Evolutionary conservation across 306 rosid species (phyloP), one percentile per base, ranked within the genome.

Genomic region (Pyrus betulifolia): DNA sequence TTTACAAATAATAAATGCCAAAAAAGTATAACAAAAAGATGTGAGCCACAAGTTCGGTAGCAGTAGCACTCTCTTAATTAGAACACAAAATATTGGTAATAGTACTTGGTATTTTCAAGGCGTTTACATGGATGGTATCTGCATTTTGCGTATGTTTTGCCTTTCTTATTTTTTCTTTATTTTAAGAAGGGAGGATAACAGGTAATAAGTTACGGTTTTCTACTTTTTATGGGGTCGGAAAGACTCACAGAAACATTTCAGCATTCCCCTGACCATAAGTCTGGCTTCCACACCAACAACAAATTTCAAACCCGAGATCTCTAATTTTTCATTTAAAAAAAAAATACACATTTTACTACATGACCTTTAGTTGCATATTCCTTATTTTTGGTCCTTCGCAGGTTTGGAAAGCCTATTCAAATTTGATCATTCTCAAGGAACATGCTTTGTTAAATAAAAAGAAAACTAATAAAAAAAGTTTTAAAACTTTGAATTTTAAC

Each of bases 221-320:
- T 7, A 38, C 0, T 0, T 38, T 0, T 38, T 35, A 0, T 35
- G 0, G 8, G 0, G 8, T 35, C 0, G 0, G 8, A 2, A 35
- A 35, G 8, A 35, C 40, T 35, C 0, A 6, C 0, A 35, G 2
- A 35, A 0, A 35, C 2, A 35, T 35, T 35, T 35, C 8, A 6
- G 2, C 3, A 35, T 35, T 38, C 2, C 0, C 1, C 42, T 38
- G 0, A 0, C 0, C 9, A 38, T 2, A 38, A 38, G 42, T 38
- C 0, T 38, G 0, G 2, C 0, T 38, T 38, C 2, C 0, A 38
- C 10, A 7, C 8, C 2, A 35, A 1, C 40, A 35, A 0, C 9
- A 0, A 0, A 0, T 6, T 38, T 38, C 2, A 0, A 38, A 38
- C 9, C 10, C 10, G 0, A 6, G 2, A 7, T 2, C 10, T 38